These are phyloP conservation scores for Colletotrichum eleusines DNA, from an alignment of 2,329 filamentous ascomycete genomes.

Conservation along the genomic window DNA sequence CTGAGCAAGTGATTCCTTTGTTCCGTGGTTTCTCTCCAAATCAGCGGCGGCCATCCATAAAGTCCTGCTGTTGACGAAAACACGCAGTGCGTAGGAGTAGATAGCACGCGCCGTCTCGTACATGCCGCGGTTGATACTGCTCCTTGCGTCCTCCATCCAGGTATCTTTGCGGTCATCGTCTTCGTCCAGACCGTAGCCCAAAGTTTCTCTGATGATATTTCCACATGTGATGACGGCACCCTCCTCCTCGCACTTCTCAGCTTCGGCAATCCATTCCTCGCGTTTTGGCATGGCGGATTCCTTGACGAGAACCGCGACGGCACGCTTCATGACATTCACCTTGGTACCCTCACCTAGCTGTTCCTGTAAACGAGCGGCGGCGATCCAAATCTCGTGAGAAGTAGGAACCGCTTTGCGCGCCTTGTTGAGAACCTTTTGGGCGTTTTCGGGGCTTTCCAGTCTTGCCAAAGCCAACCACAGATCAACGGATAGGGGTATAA, in stretches of 20 bases:
- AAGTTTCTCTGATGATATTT: constrained; percentile 90
- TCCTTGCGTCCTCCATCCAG: constrained; percentile 93
- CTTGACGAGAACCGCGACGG: constrained; percentile 86
- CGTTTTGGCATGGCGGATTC: constrained; percentile 97
- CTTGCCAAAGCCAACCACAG: constrained; percentile 94
- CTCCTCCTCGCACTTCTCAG: constrained; percentile 94
- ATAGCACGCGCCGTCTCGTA: constrained; percentile 95
- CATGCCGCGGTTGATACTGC: constrained; percentile 81
- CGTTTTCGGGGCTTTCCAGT: constrained; percentile 89
- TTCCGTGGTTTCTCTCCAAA: constrained; percentile 89
- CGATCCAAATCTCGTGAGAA: constrained; percentile 96
- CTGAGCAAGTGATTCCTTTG: constrained; percentile 83
- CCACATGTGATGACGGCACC: constrained; percentile 88
- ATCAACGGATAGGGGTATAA: constrained; percentile 93
- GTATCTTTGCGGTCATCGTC: constrained; percentile 96
- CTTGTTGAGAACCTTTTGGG: constrained; percentile 94
- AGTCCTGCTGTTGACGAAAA: constrained; percentile 89
- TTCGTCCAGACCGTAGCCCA: constrained; percentile 93
- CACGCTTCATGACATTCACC: constrained; percentile 94
- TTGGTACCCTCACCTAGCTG: constrained; percentile 83
- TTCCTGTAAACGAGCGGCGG: constrained; percentile 90
- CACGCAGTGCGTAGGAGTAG: constrained; percentile 88
- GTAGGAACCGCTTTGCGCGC: constrained; percentile 94
- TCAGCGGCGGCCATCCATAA: constrained; percentile 94
- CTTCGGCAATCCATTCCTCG: constrained; percentile 96